Evolutionary conservation across 441 rosid species (phyloP), one percentile per base, ranked within the genome.

Genomic region (Breynia disticha): DNA sequence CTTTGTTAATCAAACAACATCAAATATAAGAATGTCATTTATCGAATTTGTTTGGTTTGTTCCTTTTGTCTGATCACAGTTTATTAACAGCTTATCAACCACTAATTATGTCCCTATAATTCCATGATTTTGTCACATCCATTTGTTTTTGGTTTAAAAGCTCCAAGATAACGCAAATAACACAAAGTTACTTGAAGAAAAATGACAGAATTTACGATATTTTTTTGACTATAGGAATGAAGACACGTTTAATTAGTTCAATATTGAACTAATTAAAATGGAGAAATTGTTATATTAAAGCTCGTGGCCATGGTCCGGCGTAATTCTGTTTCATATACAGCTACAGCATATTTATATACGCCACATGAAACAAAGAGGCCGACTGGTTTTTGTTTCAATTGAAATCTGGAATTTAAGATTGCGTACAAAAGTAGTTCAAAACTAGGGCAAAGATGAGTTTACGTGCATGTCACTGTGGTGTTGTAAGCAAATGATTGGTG

Each of bases 341-440:
- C 35, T 41, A 4, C 15, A 41, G 13, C 15, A 41, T 41, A 15
- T 16, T 55, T 46, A 5, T 47, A 41, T 16, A 56, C 75, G 43
- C 14, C 28, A 48, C 16, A 64, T 58, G 22, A 32, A 66, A 71
- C 73, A 69, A 69, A 64, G 59, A 20, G 44, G 76, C 76, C 72
- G 75, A 56, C 70, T 19, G 3, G 7, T 38, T 47, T 55, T 63
- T 49, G 48, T 52, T 60, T 51, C 46, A n/a, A n/a, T n/a, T n/a
- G n/a, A n/a, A n/a, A n/a, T n/a, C n/a, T n/a, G n/a, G n/a, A n/a
- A n/a, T n/a, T n/a, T n/a, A n/a, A n/a, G n/a, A n/a, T n/a, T n/a
- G n/a, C n/a, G n/a, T n/a, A n/a, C n/a, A n/a, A n/a, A n/a, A n/a
- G n/a, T n/a, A n/a, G n/a, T n/a, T n/a, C n/a, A n/a, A n/a, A n/a